Conservation (phyloP, 1,284 basidiomycete genomes). For the Vanrija pseudolonga region DNA sequence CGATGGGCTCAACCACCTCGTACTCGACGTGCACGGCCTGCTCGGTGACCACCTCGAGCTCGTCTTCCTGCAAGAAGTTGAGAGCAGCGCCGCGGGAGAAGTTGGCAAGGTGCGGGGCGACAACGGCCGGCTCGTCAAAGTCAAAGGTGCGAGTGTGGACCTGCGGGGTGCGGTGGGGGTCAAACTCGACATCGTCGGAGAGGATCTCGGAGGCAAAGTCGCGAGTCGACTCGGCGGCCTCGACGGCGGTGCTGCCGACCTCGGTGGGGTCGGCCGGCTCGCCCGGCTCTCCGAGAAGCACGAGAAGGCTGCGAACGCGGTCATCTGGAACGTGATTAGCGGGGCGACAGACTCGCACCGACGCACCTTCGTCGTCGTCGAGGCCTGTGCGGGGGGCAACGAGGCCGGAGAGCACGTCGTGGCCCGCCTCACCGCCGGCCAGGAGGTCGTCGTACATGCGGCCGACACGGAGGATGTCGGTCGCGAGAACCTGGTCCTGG, state of each 20-base stretch:
- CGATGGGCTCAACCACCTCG: slow-evolving; percentile 24
- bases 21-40: slow-evolving; percentile 17
- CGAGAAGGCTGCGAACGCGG: slow-evolving; percentile 36
- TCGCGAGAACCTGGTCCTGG: slow-evolving; percentile 42
- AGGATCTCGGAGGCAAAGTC: background rate
- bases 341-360: background rate
- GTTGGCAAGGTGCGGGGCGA: background rate
- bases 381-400: slow-evolving; percentile 21
- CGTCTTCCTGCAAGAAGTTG: slow-evolving; percentile 46
- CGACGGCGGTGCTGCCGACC: slow-evolving; percentile 1
- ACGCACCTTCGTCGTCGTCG: slow-evolving; percentile 41
- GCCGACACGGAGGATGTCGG: slow-evolving; percentile 41
- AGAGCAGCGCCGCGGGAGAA: slow-evolving; percentile 16
- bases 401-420: slow-evolving; percentile 25
- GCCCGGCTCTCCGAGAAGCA: slow-evolving; percentile 19
- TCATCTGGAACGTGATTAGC: slow-evolving; percentile 24
- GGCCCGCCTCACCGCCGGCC: slow-evolving; percentile 26
- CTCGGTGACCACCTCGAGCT: slow-evolving; percentile 21
- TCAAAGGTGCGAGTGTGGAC: slow-evolving; percentile 3
- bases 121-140: background rate
- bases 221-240: slow-evolving; percentile 3
- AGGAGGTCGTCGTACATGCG: slow-evolving; percentile 39
- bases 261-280: slow-evolving; percentile 2
- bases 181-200: background rate
- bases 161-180: slow-evolving; percentile 10